Percentiles rank a stretch among this genome's conserved stretches.
Evolutionary conservation across 148 eudicot genomes (phyloP).

Genomic region (Rhododendron molle): DNA sequence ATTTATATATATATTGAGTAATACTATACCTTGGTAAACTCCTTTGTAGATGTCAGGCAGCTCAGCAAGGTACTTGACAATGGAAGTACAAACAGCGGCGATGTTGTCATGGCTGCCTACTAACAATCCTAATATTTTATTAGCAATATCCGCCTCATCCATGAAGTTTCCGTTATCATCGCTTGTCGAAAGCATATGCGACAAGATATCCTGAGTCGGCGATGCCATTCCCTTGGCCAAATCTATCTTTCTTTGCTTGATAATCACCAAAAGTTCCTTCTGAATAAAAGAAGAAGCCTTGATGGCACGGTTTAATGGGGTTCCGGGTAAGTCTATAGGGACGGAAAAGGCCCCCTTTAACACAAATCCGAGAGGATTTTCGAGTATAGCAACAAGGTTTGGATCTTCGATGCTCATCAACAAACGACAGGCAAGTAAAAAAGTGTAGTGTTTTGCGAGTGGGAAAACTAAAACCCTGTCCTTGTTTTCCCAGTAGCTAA

Average conservation of each 20-base stretch:
- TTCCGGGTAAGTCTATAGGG: conserved; percentile 36
- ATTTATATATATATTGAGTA: too few species aligned
- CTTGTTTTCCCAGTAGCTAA: conserved; percentile 25
- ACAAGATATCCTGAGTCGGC: not conserved
- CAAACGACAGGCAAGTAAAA: conserved; percentile 5
- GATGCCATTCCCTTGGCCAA: conserved; percentile 11
- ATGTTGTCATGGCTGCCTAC: not conserved
- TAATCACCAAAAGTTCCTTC: conserved; percentile 23
- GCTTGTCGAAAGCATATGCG: not conserved
- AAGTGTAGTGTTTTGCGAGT: conserved; percentile 6
- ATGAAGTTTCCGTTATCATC: not conserved
- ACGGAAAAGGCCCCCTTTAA: conserved; percentile 22
- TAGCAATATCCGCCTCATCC: not conserved
- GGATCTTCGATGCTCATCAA: conserved; percentile 27
- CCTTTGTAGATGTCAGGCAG: not conserved
- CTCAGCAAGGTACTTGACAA: not conserved
- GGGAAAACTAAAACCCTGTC: conserved; percentile 15
- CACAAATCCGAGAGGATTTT: conserved; percentile 15
- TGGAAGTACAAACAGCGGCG: not conserved
- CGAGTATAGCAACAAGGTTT: conserved; percentile 6
- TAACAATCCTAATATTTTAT: not conserved
- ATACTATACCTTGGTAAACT: not conserved
- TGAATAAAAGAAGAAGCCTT: conserved; percentile 26
- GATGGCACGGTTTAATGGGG: conserved; percentile 28
- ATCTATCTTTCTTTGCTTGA: conserved; percentile 27